A percentile compares a stretch with the other conserved stretches of the same genome.
These are phyloP conservation scores for Sungouiozyma ichnusensis DNA, from an alignment of 805 yeast species.

Conservation along the genomic window DNA sequence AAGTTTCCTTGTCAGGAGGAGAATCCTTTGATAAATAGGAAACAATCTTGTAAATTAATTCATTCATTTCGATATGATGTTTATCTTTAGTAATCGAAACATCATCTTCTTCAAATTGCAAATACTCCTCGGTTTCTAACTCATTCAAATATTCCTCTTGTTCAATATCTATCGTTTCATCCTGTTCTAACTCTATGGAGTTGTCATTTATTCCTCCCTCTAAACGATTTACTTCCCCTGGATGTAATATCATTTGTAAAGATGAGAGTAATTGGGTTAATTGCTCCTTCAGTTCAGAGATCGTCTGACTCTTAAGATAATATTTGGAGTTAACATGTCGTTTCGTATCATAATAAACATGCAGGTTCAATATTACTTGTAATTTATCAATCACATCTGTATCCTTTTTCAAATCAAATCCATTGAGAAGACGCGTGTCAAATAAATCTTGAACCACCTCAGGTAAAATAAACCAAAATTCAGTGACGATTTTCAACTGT, in stretches of 20 bases:
- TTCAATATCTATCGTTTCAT: conserved; percentile 8
- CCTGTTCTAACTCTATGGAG: background rate
- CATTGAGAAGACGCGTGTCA: background rate
- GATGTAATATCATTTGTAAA: background rate
- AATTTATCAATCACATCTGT: background rate
- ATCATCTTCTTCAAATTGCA: conserved; percentile 7
- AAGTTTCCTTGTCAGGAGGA: background rate
- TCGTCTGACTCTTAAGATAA: background rate
- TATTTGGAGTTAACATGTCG: background rate
- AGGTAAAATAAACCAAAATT: background rate
- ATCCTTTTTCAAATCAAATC: background rate
- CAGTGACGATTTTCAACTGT: background rate
- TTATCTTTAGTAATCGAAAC: conserved; percentile 4
- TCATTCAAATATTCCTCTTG: conserved; percentile 19
- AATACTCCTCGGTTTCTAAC: conserved; percentile 10
- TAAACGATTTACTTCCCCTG: too few species aligned
- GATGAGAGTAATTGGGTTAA: background rate
- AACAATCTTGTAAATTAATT: conserved; percentile 2
- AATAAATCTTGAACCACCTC: conserved; percentile 2
- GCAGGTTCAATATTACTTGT: conserved; percentile 4
- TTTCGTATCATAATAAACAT: conserved; percentile 4
- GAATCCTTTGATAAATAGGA: conserved; percentile 1
- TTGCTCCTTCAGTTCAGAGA: background rate
- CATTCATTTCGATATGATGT: background rate
- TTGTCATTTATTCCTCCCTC: too few species aligned